Conservation (phyloP, 768 basidiomycete species). For the Lyophyllum shimeji region DNA sequence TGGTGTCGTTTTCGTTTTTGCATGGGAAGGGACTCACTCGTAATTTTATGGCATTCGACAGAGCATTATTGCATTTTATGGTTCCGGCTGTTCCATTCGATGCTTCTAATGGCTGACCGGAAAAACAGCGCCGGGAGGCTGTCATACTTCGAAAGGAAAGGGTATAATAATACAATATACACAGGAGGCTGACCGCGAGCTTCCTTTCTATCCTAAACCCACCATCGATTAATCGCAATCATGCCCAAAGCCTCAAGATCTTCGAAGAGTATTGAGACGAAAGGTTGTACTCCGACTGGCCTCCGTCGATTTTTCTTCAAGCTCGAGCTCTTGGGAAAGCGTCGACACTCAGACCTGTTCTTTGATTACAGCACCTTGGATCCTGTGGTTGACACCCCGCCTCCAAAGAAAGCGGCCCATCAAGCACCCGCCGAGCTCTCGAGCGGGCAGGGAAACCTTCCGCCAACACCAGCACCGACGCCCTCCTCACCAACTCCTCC, state of each 20-base stretch:
- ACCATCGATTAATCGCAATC: not conserved
- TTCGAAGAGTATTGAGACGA: conserved; percentile 1
- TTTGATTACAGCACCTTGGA: conserved; percentile 20
- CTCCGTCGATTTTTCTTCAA: conserved; percentile 43
- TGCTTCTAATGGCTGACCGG: not conserved
- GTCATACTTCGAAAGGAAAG: not conserved
- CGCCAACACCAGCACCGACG: not conserved
- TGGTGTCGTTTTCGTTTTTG: not conserved
- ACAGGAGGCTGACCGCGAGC: conserved; percentile 7
- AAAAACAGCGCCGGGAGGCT: not conserved
- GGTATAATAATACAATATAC: not conserved
- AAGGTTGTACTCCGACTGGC: conserved; percentile 11
- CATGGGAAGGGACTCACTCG: not conserved
- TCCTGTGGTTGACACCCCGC: conserved; percentile 23
- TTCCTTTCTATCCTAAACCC: not conserved
- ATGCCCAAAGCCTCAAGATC: conserved; percentile 11
- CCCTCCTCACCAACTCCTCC: not conserved
- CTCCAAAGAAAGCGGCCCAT: conserved; percentile 12
- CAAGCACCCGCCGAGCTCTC: conserved; percentile 1
- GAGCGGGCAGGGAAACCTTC: conserved; percentile 6
- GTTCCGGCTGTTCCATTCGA: too few relatives aligned
- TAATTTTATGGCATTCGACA: not conserved
- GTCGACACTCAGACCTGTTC: not conserved
- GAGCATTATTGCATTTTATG: not conserved
- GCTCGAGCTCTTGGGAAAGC: conserved; percentile 30